Evolutionary conservation across 2,329 filamentous ascomycete genomes (phyloP).

Genomic region (Penicillium decumbens): DNA sequence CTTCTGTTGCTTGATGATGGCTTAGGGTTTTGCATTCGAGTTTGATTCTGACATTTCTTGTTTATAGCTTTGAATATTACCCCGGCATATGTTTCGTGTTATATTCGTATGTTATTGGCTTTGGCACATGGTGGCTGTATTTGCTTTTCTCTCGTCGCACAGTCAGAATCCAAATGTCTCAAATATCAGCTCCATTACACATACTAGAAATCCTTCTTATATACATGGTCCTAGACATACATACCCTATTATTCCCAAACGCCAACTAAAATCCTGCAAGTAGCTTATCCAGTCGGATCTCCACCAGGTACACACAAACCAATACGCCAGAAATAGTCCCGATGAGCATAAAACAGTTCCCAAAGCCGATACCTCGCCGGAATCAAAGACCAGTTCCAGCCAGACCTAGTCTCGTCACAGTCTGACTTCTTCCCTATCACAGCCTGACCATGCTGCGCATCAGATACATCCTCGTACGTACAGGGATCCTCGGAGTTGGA

Average conservation of each 20-base stretch:
- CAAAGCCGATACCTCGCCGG: slow-evolving; percentile 69
- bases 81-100: too few relatives aligned
- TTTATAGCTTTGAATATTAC: too few relatives aligned
- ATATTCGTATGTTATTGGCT: too few relatives aligned
- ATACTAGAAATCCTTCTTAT: too few relatives aligned
- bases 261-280: not conserved
- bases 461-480: not conserved
- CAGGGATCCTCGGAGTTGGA: slow-evolving; percentile 2
- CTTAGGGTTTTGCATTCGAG: slow-evolving; percentile 5
- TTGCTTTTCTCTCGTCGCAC: too few relatives aligned
- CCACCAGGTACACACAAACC: slow-evolving; percentile 83
- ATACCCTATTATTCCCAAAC: not conserved
- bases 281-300: slow-evolving; percentile 27
- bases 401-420: slow-evolving; percentile 13
- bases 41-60: not conserved
- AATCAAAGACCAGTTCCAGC: slow-evolving; percentile 24
- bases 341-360: slow-evolving; percentile 87
- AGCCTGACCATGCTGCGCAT: slow-evolving; percentile 7
- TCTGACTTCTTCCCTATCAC: slow-evolving; percentile 23
- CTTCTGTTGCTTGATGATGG: not conserved
- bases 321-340: slow-evolving; percentile 94
- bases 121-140: too few relatives aligned
- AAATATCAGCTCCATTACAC: too few relatives aligned
- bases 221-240: too few relatives aligned
- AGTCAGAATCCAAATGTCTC: too few relatives aligned